Base-by-base conservation (phyloP, 208 protist genomes). In the Jaenimonas drosophilae region DNA sequence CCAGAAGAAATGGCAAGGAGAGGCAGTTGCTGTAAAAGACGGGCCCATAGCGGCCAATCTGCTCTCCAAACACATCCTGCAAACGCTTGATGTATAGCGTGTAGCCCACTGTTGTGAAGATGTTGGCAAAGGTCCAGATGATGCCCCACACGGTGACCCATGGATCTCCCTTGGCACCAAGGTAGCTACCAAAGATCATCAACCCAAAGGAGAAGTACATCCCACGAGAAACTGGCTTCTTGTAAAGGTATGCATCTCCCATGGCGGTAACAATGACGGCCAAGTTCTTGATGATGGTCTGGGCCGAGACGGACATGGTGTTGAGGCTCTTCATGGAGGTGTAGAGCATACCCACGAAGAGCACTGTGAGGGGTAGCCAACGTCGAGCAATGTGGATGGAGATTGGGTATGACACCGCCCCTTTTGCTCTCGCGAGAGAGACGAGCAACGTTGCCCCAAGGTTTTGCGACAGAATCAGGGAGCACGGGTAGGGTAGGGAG, bases 11-110 rank as follows among this genome's bases (percentile, higher is more conserved):
- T 2, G 80, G 82, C 23, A 91, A 34, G 5, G 77, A 90, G 12
- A 94, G 58, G 14, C 86, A 49, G 58, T 94, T 94, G 53, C 88
- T 91, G 69, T 88, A 91, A 43, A 90, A 89, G 5, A 91, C 79
- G 11, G 80, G 78, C 14, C 78, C 82, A 63, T 85, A 91, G 16
- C 64, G 61, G 19, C 81, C 82, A 41, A 90, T 82, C 21, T 55
- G 37, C 25, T 55, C 51, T 36, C 77, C 71, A 9, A 91, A 53
- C 7, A 53, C 49, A 7, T 50, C 59, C 9, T 83, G 56, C 4
- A 91, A 55, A 0, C 38, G 39, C 49, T 91, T 91, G 71, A 94
- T 88, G 59, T 87, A 88, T n/a, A 94, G 58, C 33, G 76, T 86
- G 64, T 94, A 94, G 26, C 46, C 49, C 14, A 80, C 77, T 0